These are phyloP conservation scores for Wakefieldia striispora DNA, from an alignment of 768 basidiomycete genomes.

Conservation along the genomic window DNA sequence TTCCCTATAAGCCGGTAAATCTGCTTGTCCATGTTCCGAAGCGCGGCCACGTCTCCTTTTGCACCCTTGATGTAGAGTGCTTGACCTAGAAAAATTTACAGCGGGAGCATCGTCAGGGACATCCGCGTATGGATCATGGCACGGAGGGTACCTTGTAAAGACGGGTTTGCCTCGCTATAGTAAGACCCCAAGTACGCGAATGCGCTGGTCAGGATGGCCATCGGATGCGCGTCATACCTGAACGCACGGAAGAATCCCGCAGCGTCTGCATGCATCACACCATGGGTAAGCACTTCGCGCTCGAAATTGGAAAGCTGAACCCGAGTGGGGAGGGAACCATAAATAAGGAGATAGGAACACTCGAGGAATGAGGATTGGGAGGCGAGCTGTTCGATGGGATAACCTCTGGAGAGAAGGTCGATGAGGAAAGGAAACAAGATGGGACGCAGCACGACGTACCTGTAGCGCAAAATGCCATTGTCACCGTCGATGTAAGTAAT, in stretches of 20 bases:
- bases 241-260: slow-evolving; percentile 69
- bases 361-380: slow-evolving; percentile 78
- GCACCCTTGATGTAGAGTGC: slow-evolving; percentile 72
- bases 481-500: slow-evolving; percentile 95
- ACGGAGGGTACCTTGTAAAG: slow-evolving; percentile 59
- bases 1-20: slow-evolving; percentile 88
- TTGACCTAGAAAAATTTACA: slow-evolving; percentile 51
- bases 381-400: slow-evolving; percentile 91
- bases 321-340: slow-evolving; percentile 72
- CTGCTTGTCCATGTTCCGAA: slow-evolving; percentile 87
- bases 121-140: neutral
- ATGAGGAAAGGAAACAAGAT: neutral
- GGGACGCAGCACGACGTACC: slow-evolving; percentile 38
- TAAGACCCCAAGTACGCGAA: slow-evolving; percentile 88
- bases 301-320: slow-evolving; percentile 63
- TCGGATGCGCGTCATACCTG: slow-evolving; percentile 90
- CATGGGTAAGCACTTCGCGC: slow-evolving; percentile 76
- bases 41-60: slow-evolving; percentile 59
- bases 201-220: slow-evolving; percentile 85
- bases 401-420: slow-evolving; percentile 53
- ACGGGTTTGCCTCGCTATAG: slow-evolving; percentile 86
- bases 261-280: slow-evolving; percentile 63
- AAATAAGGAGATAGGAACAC: slow-evolving; percentile 82
- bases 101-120: neutral
- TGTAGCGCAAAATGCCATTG: slow-evolving; percentile 77